Evolutionary conservation across 2,329 filamentous ascomycete genomes (phyloP), one percentile per base, ranked within the genome.

Genomic region (Sphaerostilbella broomeana): DNA sequence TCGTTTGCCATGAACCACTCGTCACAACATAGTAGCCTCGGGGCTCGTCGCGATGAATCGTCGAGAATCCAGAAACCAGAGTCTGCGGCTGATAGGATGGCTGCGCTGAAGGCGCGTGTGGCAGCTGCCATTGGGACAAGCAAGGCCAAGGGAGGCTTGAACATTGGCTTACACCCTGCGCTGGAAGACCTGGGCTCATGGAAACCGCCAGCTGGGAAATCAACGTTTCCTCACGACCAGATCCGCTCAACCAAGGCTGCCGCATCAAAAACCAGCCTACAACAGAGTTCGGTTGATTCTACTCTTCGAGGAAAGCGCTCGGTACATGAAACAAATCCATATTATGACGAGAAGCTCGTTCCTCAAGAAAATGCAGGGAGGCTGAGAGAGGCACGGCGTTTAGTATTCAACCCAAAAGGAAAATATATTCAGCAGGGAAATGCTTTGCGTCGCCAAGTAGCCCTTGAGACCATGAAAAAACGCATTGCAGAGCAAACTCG

Each of bases 401-500:
- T 98, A 13, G 68, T 87, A 10, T 97, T 98, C 69, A 95, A 95
- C 53, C 81, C 89, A 51, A 94, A 94, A 61, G 92, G 92, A 38
- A 97, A 97, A 72, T 97, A 95, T 56, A 95, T 97, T 44, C 83
- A 88, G 48, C 90, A 97, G 63, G 92, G 86, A 6, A 90, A 86
- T 59, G 89, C 89, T 41, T 68, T 95, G 37, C 81, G 92, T 46
- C 78, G 87, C 44, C 89, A 95, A 63, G 87, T 84, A 28, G 83
- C 84, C 35, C 70, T 98, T 19, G 94, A 98, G 68, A 83, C 83
- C 46, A 90, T 98, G 80, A 97, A 97, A 64, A 89, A 84, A 68
- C 77, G 84, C 40, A 94, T 98, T 50, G 90, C 90, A 2, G 84
- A 84, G 50, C 81, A 87, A 51, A 84, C 88, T 9, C 77, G 89